A percentile compares a stretch with the other conserved stretches of the same genome.
Evolutionary conservation across 2,329 filamentous ascomycete genomes (phyloP).

Genomic region (Xylaria hypoxylon): DNA sequence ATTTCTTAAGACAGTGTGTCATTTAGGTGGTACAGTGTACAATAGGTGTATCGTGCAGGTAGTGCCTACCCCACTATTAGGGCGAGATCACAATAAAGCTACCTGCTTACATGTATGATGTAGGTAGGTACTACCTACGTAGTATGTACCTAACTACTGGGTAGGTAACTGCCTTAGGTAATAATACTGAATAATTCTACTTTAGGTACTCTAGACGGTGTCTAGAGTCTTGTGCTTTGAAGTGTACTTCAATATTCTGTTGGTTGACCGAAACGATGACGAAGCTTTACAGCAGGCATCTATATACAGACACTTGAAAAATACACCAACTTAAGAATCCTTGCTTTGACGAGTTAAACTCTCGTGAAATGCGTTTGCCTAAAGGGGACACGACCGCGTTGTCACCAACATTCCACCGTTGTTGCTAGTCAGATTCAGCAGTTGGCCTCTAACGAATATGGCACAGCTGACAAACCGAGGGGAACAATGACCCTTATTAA

Average conservation of each 20-base stretch:
- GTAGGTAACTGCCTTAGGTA: too few species aligned
- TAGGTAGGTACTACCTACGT: neutral
- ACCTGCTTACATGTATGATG: too few species aligned
- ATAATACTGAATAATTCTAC: too few species aligned
- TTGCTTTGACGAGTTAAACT: neutral
- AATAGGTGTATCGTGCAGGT: slow-evolving; percentile 13
- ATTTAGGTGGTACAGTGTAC: too few species aligned
- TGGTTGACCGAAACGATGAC: neutral
- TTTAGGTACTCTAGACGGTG: too few species aligned
- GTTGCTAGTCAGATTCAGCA: neutral
- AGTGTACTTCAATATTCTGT: too few species aligned
- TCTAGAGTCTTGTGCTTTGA: too few species aligned
- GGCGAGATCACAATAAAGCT: slow-evolving; percentile 18
- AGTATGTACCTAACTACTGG: too few species aligned
- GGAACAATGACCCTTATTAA: neutral
- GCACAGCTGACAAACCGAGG: slow-evolving; percentile 11
- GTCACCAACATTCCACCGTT: too few species aligned
- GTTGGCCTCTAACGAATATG: slow-evolving; percentile 7
- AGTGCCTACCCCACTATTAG: slow-evolving; percentile 30
- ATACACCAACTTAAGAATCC: neutral
- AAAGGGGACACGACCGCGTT: neutral
- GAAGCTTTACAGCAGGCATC: neutral
- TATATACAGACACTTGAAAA: neutral
- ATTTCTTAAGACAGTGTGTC: too few species aligned
- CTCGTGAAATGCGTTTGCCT: slow-evolving; percentile 16